phyloP scores from a whole-genome alignment of 2,329 filamentous ascomycete species.

The Leptodontidium sp. region DNA sequence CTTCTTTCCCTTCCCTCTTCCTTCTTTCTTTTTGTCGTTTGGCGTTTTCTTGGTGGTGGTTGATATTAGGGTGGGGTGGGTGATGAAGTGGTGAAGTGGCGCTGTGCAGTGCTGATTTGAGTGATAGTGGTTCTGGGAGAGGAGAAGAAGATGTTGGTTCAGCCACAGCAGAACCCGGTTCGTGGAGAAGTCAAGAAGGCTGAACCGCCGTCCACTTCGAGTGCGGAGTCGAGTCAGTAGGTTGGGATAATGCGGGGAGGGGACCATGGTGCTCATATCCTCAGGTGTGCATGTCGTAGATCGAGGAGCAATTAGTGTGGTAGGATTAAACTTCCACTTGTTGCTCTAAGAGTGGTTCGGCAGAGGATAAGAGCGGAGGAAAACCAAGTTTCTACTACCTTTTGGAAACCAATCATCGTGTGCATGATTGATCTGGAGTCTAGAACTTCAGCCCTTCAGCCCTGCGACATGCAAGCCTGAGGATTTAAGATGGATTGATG shows the following conservation, averaged over 20 bases:
- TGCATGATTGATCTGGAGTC: too few relatives aligned
- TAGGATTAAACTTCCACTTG: not conserved
- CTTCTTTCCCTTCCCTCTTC: too few relatives aligned
- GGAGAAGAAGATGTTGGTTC: constrained; percentile 34
- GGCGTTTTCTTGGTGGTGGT: too few relatives aligned
- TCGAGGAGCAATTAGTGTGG: not conserved
- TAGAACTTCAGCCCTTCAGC: not conserved
- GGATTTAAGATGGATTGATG: not conserved
- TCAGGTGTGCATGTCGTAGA: not conserved
- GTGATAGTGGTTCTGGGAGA: constrained; percentile 36
- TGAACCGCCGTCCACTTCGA: not conserved
- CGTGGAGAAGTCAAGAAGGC: not conserved
- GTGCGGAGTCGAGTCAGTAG: constrained; percentile 1
- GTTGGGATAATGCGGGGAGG: not conserved
- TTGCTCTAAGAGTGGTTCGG: not conserved
- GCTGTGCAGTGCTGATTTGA: not conserved
- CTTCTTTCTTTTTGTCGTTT: too few relatives aligned
- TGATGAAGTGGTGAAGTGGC: too few relatives aligned
- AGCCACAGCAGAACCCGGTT: not conserved
- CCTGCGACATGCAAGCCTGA: not conserved
- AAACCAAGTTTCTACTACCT: not conserved
- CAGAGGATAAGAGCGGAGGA: not conserved
- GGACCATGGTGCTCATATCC: not conserved
- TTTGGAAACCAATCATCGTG: not conserved
- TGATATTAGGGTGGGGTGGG: too few relatives aligned